Base-by-base conservation (phyloP, 257 asterid genomes). In the Apocynum venetum region DNA sequence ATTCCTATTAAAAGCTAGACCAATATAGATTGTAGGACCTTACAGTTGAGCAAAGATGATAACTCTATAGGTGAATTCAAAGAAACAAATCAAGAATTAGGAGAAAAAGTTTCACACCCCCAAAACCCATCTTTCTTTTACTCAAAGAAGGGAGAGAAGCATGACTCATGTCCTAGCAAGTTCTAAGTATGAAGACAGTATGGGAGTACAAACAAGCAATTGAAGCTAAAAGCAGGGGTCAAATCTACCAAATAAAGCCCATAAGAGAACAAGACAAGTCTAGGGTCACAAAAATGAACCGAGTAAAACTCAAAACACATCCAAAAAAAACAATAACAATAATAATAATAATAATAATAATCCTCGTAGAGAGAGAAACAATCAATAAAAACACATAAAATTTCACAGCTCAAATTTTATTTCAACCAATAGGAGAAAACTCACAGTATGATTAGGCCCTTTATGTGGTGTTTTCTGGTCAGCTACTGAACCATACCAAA, bases 361-460 rank as follows among this genome's bases (percentile, higher is more conserved):
- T 1, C 72, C 69, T 36, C 59, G 17, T 11, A 57, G 25, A 74
- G 12, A 74, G 12, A 64, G 40, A 35, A 59, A 71, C 35, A 52
- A 76, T 52, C 61, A 65, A 19, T 19, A 75, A 25, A 25, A 71
- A 41, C 46, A 74, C 59, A 75, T 61, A 64, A 64, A 78, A 59
- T 49, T 17, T 75, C 68, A 79, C 77, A 75, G 76, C 72, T 19
- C 14, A 56, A 71, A 12, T 46, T 25, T 51, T 47, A 73, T 57
- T 72, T 52, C 75, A 51, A 63, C 73, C 77, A 73, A 56, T 63
- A 57, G 20, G 43, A n/a, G 60, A 69, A 79, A 8, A 83, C 87
- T 84, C 78, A 87, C 89, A 74, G 79, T 80, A 44, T 46, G 75
- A 78, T 84, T 74, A 84, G 78, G 80, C 85, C 75, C 35, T 65